Conservation (phyloP, 257 asterid species). For the Anisodus tanguticus region DNA sequence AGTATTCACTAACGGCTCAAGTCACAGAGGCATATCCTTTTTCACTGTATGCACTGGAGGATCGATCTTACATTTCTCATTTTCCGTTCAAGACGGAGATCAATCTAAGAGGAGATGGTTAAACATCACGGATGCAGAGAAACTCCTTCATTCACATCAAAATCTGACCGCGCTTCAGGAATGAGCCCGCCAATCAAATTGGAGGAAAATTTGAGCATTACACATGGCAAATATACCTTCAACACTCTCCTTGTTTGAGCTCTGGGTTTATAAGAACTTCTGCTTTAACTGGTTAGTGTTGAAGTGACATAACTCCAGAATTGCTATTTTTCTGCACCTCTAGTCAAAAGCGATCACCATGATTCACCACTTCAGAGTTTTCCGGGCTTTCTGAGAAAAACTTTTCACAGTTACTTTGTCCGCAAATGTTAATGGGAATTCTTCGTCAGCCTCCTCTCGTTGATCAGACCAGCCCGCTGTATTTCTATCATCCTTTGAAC, state of each 20-base stretch:
- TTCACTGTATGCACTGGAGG: neutral
- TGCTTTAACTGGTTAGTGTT: neutral
- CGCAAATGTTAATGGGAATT: constrained; percentile 84
- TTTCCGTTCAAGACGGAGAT: neutral
- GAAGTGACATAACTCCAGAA: neutral
- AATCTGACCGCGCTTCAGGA: neutral
- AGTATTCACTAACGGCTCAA: neutral
- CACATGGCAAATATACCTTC: neutral
- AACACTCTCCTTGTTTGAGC: constrained; percentile 6
- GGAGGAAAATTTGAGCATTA: neutral
- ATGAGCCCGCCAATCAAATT: neutral
- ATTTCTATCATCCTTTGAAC: constrained; percentile 43
- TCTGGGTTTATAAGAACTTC: neutral
- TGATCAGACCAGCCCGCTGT: constrained; percentile 59
- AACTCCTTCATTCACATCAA: neutral
- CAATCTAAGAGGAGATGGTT: neutral
- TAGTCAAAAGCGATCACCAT: neutral
- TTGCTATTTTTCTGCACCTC: neutral
- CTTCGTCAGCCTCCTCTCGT: constrained; percentile 64
- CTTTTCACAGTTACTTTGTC: constrained; percentile 53
- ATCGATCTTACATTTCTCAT: neutral
- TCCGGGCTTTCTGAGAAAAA: constrained; percentile 64
- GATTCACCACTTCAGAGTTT: constrained; percentile 36
- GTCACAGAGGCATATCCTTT: neutral
- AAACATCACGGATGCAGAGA: neutral